These are phyloP conservation scores for Lactarius pseudohatsudake DNA, from an alignment of 768 basidiomycete species.

Conservation along the genomic window DNA sequence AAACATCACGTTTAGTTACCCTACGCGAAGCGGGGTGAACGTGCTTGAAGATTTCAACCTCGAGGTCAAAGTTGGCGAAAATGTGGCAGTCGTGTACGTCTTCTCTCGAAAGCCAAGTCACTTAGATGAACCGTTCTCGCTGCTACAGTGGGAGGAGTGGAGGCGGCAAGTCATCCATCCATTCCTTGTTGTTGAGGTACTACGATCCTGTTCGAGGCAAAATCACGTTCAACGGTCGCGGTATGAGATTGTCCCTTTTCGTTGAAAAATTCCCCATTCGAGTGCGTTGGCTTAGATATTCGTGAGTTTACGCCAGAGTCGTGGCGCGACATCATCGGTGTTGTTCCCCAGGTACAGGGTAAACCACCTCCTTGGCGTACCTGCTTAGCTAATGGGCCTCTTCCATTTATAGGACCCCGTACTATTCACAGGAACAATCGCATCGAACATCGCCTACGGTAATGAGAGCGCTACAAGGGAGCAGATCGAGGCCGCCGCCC, in stretches of 20 bases:
- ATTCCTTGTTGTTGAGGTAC: constrained; percentile 82
- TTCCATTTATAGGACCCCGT: constrained; percentile 60
- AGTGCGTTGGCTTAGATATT: constrained; percentile 57
- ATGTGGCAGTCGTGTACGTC: constrained; percentile 87
- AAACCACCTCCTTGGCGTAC: not conserved
- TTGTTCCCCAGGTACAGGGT: constrained; percentile 75
- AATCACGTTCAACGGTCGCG: constrained; percentile 84
- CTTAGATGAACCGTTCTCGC: not conserved
- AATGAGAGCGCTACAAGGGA: constrained; percentile 69
- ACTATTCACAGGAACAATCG: constrained; percentile 89
- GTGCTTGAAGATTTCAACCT: constrained; percentile 84
- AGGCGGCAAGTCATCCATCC: constrained; percentile 91
- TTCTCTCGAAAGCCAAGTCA: constrained; percentile 9
- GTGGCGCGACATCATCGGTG: constrained; percentile 86
- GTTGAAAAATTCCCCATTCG: not conserved
- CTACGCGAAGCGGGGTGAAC: constrained; percentile 75
- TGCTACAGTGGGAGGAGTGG: constrained; percentile 79
- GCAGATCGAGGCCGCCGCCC: constrained; percentile 84
- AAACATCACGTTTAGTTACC: constrained; percentile 85
- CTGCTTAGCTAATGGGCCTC: not conserved
- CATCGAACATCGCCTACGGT: constrained; percentile 92
- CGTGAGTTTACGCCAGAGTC: constrained; percentile 80
- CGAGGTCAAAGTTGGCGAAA: constrained; percentile 79
- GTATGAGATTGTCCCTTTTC: constrained; percentile 40
- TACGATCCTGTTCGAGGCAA: constrained; percentile 85